Evolutionary conservation across 345 rosid genomes (phyloP), one percentile per base, ranked within the genome.

Genomic region (Acer yangbiense): DNA sequence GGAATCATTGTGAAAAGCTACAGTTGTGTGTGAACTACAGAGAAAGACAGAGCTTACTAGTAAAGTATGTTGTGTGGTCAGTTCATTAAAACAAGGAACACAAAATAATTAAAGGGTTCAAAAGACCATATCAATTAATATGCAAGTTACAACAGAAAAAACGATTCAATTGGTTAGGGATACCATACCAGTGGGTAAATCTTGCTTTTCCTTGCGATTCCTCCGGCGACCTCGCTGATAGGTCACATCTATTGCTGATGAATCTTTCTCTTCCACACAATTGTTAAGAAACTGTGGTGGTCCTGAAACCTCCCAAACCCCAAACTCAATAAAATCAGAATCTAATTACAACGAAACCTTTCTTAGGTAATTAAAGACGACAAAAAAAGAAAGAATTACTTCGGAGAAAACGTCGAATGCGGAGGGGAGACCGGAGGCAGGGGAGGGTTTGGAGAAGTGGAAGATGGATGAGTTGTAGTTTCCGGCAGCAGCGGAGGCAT

Each of bases 371-470:
- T 0, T 13, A 50, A 13, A 11, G 9, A 29, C 8, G 23, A 67
- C 9, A 55, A 10, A 32, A 58, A 61, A 29, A 62, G 52, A 25
- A 14, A 43, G 13, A 43, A 11, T 44, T 76, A 94, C 98, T 90
- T 92, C 89, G 75, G 98, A 92, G 87, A 96, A 96, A 61, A 84
- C 90, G 68, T 90, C 95, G 55, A 89, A 72, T n/a, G 97, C 98
- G 4, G 98, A 93, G 72, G 98, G 99, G 65, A 94, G 98, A 11
- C 77, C 87, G 13, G 97, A 88, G 18, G 79, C 65, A 65, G 61
- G 68, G 54, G 94, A 73, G 46, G 86, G 73, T 48, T 80, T 77
- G 23, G 89, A 73, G 80, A 83, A 76, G 70, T 86, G 87, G 60
- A 83, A 74, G 52, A 89, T 27, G 88, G 91, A 82, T 74, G 91